Evolutionary conservation across 768 basidiomycete species (phyloP).

Genomic region (Calocybe gangraenosa): DNA sequence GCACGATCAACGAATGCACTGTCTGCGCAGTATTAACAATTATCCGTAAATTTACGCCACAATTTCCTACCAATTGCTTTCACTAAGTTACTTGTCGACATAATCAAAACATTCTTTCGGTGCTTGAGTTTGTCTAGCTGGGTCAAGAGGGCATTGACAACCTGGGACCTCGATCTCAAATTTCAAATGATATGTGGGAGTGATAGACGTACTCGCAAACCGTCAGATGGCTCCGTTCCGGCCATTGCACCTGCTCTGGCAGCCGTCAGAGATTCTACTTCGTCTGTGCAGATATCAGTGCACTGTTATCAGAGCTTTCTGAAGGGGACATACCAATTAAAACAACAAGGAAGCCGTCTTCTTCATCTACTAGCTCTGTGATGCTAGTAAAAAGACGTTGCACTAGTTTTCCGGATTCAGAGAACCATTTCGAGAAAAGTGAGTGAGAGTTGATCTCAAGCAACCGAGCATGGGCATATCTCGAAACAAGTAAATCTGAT

Average conservation of each 20-base stretch:
- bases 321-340: conserved; percentile 65
- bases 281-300: conserved; percentile 51
- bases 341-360: conserved; percentile 87
- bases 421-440: conserved; percentile 98
- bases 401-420: conserved; percentile 97
- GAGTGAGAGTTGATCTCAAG: conserved; percentile 99
- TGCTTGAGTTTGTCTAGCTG: conserved; percentile 95
- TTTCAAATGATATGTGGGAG: neutral
- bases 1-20: conserved; percentile 95
- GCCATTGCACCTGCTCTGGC: conserved; percentile 93
- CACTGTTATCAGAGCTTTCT: neutral
- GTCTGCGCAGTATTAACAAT: conserved; percentile 43
- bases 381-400: conserved; percentile 89
- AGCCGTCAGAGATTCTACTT: conserved; percentile 94
- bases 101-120: conserved; percentile 89
- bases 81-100: conserved; percentile 94
- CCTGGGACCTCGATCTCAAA: conserved; percentile 41
- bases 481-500: conserved; percentile 26
- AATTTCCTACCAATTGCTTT: conserved; percentile 82
- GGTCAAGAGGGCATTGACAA: conserved; percentile 95
- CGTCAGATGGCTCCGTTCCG: conserved; percentile 95
- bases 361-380: conserved; percentile 88
- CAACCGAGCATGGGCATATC: conserved; percentile 82
- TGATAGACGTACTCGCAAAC: conserved; percentile 45
- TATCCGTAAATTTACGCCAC: neutral